A percentile compares a stretch with the other conserved stretches of the same genome.
phyloP scores from a whole-genome alignment of 2,329 filamentous ascomycete species.

The Cytospora paraplurivora region DNA sequence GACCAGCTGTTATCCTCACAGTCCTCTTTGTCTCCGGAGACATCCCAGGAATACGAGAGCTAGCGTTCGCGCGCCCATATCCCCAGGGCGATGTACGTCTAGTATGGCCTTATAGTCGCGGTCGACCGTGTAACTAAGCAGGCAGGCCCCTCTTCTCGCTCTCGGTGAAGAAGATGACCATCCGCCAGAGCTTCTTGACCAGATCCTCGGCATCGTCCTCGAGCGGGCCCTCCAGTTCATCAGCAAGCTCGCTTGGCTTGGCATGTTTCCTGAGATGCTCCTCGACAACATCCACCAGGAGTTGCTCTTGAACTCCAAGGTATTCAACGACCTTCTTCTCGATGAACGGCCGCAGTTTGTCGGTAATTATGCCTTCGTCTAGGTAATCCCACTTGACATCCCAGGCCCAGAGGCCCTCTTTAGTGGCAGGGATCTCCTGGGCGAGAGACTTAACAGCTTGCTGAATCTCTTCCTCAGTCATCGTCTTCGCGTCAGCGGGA shows the following conservation, averaged over 20 bases:
- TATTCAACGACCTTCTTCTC: constrained; percentile 99
- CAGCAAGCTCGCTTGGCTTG: constrained; percentile 76
- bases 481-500: constrained; percentile 60
- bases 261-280: constrained; percentile 78
- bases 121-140: constrained; percentile 46
- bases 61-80: neutral
- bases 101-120: neutral
- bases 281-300: constrained; percentile 90
- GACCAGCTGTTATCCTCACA: neutral
- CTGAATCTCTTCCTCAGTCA: constrained; percentile 85
- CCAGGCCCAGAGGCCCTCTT: constrained; percentile 89
- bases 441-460: constrained; percentile 81
- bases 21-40: constrained; percentile 12
- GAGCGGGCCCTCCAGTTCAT: constrained; percentile 83
- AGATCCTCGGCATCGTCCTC: constrained; percentile 94
- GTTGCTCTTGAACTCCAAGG: constrained; percentile 92
- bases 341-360: constrained; percentile 90
- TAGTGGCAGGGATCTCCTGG: constrained; percentile 85
- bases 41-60: constrained; percentile 11
- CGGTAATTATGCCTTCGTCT: constrained; percentile 76
- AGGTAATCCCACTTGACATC: constrained; percentile 89
- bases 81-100: neutral
- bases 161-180: constrained; percentile 98
- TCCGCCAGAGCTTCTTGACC: constrained; percentile 96
- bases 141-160: constrained; percentile 87